Evolutionary conservation across 2,329 filamentous ascomycete genomes (phyloP).

Genomic region (Aspergillus novoparasiticus): DNA sequence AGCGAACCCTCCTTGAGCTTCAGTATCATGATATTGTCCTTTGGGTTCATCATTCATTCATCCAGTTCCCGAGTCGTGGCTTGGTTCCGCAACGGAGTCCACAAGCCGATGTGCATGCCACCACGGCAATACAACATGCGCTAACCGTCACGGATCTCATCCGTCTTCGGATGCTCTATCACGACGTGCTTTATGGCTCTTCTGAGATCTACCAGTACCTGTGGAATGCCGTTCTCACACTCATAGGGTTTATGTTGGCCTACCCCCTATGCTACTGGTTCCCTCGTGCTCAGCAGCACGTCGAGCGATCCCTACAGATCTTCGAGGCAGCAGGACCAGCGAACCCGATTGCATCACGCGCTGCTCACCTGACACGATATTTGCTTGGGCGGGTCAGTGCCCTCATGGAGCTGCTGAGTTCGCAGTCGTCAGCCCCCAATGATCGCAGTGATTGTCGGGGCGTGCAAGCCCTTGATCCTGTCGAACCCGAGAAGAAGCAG

Average conservation of each 20-base stretch:
- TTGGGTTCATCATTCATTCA: not conserved
- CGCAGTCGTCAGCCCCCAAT: not conserved
- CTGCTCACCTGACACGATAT: not conserved
- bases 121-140: constrained; percentile 21
- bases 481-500: not conserved
- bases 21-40: not conserved
- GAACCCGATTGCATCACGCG: not conserved
- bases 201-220: not conserved
- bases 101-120: constrained; percentile 16
- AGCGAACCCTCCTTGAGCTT: not conserved
- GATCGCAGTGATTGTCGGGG: not conserved
- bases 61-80: constrained; percentile 12
- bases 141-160: not conserved
- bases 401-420: not conserved
- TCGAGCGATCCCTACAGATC: not conserved
- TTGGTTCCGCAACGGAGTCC: constrained; percentile 13
- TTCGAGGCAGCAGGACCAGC: not conserved
- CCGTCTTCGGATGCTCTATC: not conserved
- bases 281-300: not conserved
- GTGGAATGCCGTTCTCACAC: not conserved
- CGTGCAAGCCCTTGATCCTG: not conserved
- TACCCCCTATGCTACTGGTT: not conserved
- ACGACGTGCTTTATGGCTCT: not conserved
- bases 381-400: not conserved
- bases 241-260: not conserved